These are phyloP conservation scores for Pyrus pyrifolia DNA, from an alignment of 306 rosid genomes.

Conservation along the genomic window DNA sequence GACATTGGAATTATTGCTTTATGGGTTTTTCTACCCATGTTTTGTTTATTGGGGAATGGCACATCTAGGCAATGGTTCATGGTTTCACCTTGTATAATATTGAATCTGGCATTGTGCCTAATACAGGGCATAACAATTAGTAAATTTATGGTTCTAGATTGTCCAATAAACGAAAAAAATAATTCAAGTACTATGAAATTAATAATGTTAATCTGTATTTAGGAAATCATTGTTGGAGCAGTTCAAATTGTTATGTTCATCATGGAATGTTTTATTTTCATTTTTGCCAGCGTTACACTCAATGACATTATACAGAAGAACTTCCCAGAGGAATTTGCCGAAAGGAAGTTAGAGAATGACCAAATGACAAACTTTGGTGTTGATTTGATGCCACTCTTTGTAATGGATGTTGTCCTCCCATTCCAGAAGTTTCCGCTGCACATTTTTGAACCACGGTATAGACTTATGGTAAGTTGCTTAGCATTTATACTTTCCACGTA, in stretches of 20 bases:
- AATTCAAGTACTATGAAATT: not conserved
- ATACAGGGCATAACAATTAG: not conserved
- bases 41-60: not conserved
- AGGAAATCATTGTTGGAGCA: not conserved
- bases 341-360: constrained; percentile 75
- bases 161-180: not conserved
- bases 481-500: constrained; percentile 4
- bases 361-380: constrained; percentile 56
- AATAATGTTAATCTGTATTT: not conserved
- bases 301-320: constrained; percentile 83
- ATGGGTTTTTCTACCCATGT: not conserved
- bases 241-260: not conserved
- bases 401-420: constrained; percentile 95
- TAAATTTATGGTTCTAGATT: constrained; percentile 5
- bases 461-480: constrained; percentile 83
- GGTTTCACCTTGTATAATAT: not conserved
- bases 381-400: constrained; percentile 94
- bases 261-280: constrained; percentile 13
- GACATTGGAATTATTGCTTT: not conserved
- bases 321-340: constrained; percentile 90
- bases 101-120: not conserved
- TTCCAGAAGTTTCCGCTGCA: constrained; percentile 87
- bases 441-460: constrained; percentile 97
- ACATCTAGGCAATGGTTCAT: not conserved
- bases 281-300: constrained; percentile 76